Percentiles rank a stretch among this genome's conserved stretches.
Conservation (phyloP, 2,329 filamentous ascomycete species). For the Ambrosiella xylebori region DNA sequence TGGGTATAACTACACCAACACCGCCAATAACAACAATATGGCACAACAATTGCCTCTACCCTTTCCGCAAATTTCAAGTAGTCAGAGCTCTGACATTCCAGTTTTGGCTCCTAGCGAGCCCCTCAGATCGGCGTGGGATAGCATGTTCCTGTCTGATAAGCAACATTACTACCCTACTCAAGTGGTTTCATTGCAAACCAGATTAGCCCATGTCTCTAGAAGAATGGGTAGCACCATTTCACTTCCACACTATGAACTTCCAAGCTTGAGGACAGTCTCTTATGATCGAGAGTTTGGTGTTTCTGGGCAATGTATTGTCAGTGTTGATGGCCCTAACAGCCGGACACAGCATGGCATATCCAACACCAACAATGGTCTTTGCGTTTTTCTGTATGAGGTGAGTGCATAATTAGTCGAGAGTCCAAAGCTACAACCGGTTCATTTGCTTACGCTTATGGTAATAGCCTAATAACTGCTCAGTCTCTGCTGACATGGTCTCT, state of each 20-base stretch:
- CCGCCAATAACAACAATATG: background rate
- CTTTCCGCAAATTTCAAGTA: slow-evolving; percentile 3
- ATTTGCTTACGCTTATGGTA: background rate
- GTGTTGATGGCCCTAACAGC: slow-evolving; percentile 15
- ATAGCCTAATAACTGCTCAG: slow-evolving; percentile 29
- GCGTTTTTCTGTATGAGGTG: slow-evolving; percentile 38
- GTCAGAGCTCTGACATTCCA: background rate
- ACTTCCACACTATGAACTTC: slow-evolving; percentile 21
- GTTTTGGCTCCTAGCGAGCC: slow-evolving; percentile 20
- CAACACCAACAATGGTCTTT: slow-evolving; percentile 25
- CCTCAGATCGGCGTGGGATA: slow-evolving; percentile 33
- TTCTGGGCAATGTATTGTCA: slow-evolving; percentile 27
- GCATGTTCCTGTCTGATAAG: slow-evolving; percentile 26
- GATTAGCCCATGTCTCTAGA: slow-evolving; percentile 16
- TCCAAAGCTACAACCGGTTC: background rate
- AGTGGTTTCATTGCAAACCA: slow-evolving; percentile 29
- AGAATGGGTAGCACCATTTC: background rate
- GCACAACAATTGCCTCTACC: slow-evolving; percentile 7
- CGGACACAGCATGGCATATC: slow-evolving; percentile 15
- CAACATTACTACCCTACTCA: slow-evolving; percentile 23
- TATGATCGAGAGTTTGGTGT: slow-evolving; percentile 24
- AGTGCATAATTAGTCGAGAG: slow-evolving; percentile 12
- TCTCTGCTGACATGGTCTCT: slow-evolving; percentile 19
- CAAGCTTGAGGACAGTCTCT: slow-evolving; percentile 23
- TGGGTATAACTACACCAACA: background rate